Evolutionary conservation across 1,284 basidiomycete genomes (phyloP), one percentile per base, ranked within the genome.

Genomic region (Pseudozyma pruni): DNA sequence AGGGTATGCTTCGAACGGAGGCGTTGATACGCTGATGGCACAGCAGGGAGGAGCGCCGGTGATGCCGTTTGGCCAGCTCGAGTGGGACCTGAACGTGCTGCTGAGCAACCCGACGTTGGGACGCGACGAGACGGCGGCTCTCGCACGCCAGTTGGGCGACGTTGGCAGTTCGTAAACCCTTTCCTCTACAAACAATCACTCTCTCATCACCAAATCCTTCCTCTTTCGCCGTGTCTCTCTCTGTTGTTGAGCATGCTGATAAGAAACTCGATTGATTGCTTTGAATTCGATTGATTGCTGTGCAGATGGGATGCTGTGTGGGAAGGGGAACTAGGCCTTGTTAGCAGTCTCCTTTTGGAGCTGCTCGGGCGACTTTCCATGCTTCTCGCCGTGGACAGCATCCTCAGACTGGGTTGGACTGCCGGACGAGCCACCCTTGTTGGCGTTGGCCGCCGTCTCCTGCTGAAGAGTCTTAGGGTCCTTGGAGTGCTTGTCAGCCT

Each of bases 381-480:
- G 61, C 43, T 75, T 77, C 22, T 73, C 70, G 34, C 52, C 73
- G 48, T 74, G 64, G 17, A 75, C 63, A 7, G 73, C 58, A 23
- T 66, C 75, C 45, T 77, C 75, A 0, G 73, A 75, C 35, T 64
- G 29, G 9, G 73, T 73, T 16, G 70, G 54, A 20, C 37, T 43
- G 8, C 51, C 38, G 9, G 55, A 56, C 8, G 39, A 8, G 2
- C 23, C 32, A 19, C 37, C 38, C 3, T 54, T 29, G 46, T 64
- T 57, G 49, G 43, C 53, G 11, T 56, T 38, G 8, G 44, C 17
- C 6, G 68, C 37, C 20, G 52, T 57, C 41, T 75, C 73, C 34
- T 63, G 42, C 31, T 69, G 66, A 16, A 75, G 44, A n/a, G 71
- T 68, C 22, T 70, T 45, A 17, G 73, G 73, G 45, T 64, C 61